Conservation (phyloP, 2,329 filamentous ascomycete genomes). For the Samsoniella hepiali region DNA sequence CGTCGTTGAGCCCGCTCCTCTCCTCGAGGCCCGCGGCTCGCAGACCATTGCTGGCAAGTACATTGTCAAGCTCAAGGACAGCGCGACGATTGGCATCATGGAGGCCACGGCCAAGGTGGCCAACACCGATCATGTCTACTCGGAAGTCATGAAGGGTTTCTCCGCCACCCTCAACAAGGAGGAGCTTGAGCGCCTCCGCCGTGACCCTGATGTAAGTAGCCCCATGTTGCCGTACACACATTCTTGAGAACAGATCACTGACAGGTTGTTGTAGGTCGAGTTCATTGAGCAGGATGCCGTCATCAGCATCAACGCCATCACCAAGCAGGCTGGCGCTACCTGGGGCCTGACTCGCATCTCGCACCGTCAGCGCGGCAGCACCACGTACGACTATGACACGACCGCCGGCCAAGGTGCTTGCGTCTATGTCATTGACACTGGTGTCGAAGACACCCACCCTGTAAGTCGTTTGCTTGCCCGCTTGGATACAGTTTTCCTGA, state of each 20-base stretch:
- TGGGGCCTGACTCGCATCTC: constrained; percentile 38
- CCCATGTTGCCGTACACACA: neutral
- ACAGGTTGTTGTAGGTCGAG: constrained; percentile 25
- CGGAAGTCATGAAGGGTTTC: constrained; percentile 25
- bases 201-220: constrained; percentile 24
- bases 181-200: constrained; percentile 22
- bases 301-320: constrained; percentile 27
- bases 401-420: constrained; percentile 36
- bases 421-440: constrained; percentile 43
- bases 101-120: constrained; percentile 18
- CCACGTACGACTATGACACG: constrained; percentile 34
- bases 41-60: constrained; percentile 27
- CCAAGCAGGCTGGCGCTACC: constrained; percentile 34
- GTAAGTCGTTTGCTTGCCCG: constrained; percentile 26
- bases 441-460: constrained; percentile 34
- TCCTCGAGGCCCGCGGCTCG: constrained; percentile 11
- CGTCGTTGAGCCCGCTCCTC: constrained; percentile 11
- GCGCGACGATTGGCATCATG: constrained; percentile 18
- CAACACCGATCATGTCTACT: constrained; percentile 25
- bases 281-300: constrained; percentile 37
- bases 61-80: constrained; percentile 27
- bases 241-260: neutral
- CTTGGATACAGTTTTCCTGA: neutral
- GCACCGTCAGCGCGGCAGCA: constrained; percentile 25
- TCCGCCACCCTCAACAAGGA: constrained; percentile 22